Conservation (phyloP, 2,329 filamentous ascomycete genomes). For the Cordyceps sp. region DNA sequence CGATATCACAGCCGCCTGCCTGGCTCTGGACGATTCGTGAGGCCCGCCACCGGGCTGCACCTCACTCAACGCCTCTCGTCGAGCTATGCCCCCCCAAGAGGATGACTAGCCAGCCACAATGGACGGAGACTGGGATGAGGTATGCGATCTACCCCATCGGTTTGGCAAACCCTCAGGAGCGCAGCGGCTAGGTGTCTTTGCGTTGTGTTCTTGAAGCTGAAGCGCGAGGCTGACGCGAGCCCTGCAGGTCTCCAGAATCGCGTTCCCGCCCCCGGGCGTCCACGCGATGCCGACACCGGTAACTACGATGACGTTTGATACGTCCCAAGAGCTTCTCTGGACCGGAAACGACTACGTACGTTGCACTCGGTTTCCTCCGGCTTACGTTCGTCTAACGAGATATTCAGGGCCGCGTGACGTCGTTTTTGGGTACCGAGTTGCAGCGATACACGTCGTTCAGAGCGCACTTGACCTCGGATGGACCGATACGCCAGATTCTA, state of each 20-base stretch:
- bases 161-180: not conserved
- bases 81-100: slow-evolving; percentile 17
- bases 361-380: not conserved
- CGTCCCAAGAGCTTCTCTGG: slow-evolving; percentile 80
- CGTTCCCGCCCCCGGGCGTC: slow-evolving; percentile 60
- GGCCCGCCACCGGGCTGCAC: too few relatives aligned
- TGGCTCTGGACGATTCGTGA: too few relatives aligned
- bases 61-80: too few relatives aligned
- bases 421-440: slow-evolving; percentile 74
- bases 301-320: slow-evolving; percentile 77
- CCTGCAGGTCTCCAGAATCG: slow-evolving; percentile 58
- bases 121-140: slow-evolving; percentile 56
- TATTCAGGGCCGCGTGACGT: slow-evolving; percentile 64
- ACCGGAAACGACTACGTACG: slow-evolving; percentile 77
- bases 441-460: slow-evolving; percentile 83
- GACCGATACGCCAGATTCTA: slow-evolving; percentile 71
- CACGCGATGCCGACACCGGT: slow-evolving; percentile 55
- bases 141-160: slow-evolving; percentile 7
- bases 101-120: slow-evolving; percentile 28
- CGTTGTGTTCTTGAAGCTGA: not conserved
- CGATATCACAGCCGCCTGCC: too few relatives aligned
- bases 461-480: slow-evolving; percentile 57
- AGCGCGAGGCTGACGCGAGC: slow-evolving; percentile 3
- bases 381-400: slow-evolving; percentile 8
- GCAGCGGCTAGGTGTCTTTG: not conserved